phyloP scores from a whole-genome alignment of 2,329 filamentous ascomycete species.

The Zymoseptoria tritici region DNA sequence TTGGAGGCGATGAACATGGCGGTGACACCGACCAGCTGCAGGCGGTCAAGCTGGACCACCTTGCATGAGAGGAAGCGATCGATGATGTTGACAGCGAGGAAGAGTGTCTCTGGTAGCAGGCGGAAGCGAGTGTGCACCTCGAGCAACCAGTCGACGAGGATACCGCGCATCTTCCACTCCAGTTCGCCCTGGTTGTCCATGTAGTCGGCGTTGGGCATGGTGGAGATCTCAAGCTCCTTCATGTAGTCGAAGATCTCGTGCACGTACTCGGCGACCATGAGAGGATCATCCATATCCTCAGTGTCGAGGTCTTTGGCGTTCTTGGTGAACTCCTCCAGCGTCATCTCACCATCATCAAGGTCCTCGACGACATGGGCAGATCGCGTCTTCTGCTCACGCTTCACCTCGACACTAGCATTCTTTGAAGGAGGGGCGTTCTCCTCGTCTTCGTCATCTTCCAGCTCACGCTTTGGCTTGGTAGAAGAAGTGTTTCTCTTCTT shows the following conservation, averaged over 20 bases:
- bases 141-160: slow-evolving; percentile 95
- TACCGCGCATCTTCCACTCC: slow-evolving; percentile 97
- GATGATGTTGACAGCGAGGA: slow-evolving; percentile 95
- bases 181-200: slow-evolving; percentile 92
- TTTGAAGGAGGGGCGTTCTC: slow-evolving; percentile 64
- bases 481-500: slow-evolving; percentile 62
- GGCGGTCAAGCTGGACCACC: slow-evolving; percentile 88
- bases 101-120: slow-evolving; percentile 89
- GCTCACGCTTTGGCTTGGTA: slow-evolving; percentile 41
- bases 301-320: slow-evolving; percentile 62
- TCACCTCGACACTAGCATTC: slow-evolving; percentile 28
- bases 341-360: slow-evolving; percentile 29
- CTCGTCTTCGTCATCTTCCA: slow-evolving; percentile 50
- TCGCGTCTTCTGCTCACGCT: slow-evolving; percentile 41
- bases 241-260: slow-evolving; percentile 97
- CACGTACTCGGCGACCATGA: slow-evolving; percentile 97
- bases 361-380: slow-evolving; percentile 27
- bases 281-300: slow-evolving; percentile 85
- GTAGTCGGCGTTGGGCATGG: slow-evolving; percentile 83
- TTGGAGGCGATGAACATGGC: slow-evolving; percentile 99
- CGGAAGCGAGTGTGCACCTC: slow-evolving; percentile 97
- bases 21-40: slow-evolving; percentile 93
- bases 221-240: slow-evolving; percentile 71
- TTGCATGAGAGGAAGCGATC: slow-evolving; percentile 95
- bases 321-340: slow-evolving; percentile 31